Percentiles rank a stretch among this genome's conserved stretches.
Evolutionary conservation across 345 rosid species (phyloP).

Genomic region (Eucalyptus tenuipes): DNA sequence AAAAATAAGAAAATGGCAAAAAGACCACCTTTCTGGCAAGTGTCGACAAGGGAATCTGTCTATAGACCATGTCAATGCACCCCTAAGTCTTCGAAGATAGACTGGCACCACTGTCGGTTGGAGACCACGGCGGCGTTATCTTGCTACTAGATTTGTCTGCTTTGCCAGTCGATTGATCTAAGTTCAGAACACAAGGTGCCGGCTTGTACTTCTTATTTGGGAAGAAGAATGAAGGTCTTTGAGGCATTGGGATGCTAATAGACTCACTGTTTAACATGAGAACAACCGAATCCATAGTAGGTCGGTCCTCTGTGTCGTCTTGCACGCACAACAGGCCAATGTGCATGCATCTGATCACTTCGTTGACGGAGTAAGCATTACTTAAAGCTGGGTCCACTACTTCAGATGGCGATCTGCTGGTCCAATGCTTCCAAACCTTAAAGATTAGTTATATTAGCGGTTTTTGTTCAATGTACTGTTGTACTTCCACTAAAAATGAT

Average conservation of each 20-base stretch:
- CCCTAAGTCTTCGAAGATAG: neutral
- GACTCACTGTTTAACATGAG: slow-evolving; percentile 8
- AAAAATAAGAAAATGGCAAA: neutral
- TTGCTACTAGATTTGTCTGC: neutral
- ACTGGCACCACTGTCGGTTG: neutral
- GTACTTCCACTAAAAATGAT: neutral
- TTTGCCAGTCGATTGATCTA: neutral
- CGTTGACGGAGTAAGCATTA: neutral
- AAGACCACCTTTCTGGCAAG: neutral
- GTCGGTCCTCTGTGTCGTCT: slow-evolving; percentile 5
- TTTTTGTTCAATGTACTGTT: neutral
- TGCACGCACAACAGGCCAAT: slow-evolving; percentile 18
- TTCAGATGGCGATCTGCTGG: neutral
- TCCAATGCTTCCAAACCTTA: slow-evolving; percentile 18
- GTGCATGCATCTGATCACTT: slow-evolving; percentile 12
- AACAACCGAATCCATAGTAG: slow-evolving; percentile 9
- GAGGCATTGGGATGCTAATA: slow-evolving; percentile 2
- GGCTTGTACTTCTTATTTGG: neutral
- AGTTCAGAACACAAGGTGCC: neutral
- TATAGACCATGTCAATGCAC: neutral
- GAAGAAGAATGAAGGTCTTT: slow-evolving; percentile 2
- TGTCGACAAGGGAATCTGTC: neutral
- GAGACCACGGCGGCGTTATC: neutral
- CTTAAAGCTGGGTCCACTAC: slow-evolving; percentile 2
- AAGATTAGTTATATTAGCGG: neutral